phyloP scores from a whole-genome alignment of 306 rosid genomes.

The Pyrus bretschneideri region DNA sequence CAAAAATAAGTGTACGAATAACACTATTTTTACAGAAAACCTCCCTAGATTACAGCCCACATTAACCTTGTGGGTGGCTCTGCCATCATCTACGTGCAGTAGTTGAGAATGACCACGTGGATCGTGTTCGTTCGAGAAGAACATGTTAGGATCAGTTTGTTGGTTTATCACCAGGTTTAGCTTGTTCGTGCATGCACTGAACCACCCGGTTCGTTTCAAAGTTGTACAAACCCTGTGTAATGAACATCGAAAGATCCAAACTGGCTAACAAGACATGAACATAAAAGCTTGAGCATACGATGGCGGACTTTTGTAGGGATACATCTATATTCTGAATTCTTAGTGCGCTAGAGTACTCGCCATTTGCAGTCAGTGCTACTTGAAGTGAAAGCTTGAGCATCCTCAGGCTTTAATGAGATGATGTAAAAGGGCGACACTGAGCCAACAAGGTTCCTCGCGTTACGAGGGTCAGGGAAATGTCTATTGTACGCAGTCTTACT shows the following conservation, averaged over 20 bases:
- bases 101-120: slow-evolving; percentile 44
- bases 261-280: not conserved
- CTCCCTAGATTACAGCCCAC: no score
- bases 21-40: no score
- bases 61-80: no score
- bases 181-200: slow-evolving; percentile 41
- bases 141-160: slow-evolving; percentile 36
- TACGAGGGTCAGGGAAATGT: no score
- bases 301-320: slow-evolving; percentile 25
- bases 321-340: slow-evolving; percentile 30
- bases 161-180: slow-evolving; percentile 28
- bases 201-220: slow-evolving; percentile 45
- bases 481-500: accelerated
- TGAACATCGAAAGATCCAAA: not conserved
- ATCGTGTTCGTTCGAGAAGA: slow-evolving; percentile 43
- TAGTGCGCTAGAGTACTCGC: slow-evolving; percentile 22
- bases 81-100: slow-evolving; percentile 34
- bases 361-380: slow-evolving; percentile 27
- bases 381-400: slow-evolving; percentile 39
- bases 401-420: slow-evolving; percentile 18
- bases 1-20: no score
- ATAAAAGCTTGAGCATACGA: slow-evolving; percentile 22
- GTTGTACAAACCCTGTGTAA: slow-evolving; percentile 40
- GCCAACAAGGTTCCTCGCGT: no score
- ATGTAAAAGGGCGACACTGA: no score